These are phyloP conservation scores for Conticribra guillardii DNA, from an alignment of 108 stramenopile species.

Conservation along the genomic window DNA sequence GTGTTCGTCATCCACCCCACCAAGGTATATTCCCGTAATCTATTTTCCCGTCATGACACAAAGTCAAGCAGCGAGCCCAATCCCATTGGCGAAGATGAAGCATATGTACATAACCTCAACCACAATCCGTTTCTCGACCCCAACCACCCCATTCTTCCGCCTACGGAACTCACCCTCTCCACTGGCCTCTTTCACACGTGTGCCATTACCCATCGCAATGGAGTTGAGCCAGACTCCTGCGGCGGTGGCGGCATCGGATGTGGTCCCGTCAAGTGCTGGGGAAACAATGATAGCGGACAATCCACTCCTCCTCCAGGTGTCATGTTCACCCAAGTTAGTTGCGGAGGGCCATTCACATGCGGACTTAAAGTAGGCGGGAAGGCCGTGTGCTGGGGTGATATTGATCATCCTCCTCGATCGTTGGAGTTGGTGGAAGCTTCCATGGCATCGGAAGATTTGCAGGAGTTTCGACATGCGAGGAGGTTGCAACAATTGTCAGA, in stretches of 20 bases:
- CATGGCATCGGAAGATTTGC: neutral
- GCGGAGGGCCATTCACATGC: conserved; percentile 36
- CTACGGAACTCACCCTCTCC: conserved; percentile 4
- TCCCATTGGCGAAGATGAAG: no score
- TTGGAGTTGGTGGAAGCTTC: neutral
- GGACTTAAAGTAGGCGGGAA: conserved; percentile 24
- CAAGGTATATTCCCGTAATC: no score
- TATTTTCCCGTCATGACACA: no score
- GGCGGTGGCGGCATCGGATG: conserved; percentile 22
- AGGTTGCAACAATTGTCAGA: conserved; percentile 16
- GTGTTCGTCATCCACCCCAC: no score
- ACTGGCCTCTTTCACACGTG: conserved; percentile 42
- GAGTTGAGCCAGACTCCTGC: conserved; percentile 20
- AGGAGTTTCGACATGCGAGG: conserved; percentile 11
- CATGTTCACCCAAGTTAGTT: conserved; percentile 31
- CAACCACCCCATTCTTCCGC: neutral
- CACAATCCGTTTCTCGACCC: no score
- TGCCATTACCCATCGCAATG: conserved; percentile 19
- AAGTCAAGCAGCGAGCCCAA: no score
- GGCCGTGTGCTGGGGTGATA: conserved; percentile 39
- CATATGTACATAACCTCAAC: no score
- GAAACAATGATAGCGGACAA: conserved; percentile 29
- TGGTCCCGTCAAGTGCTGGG: conserved; percentile 41
- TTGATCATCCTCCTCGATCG: conserved; percentile 23
- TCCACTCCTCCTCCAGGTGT: conserved; percentile 33